Base-by-base conservation (phyloP, 176 grass and related monocot species). In the Lolium multiflorum region DNA sequence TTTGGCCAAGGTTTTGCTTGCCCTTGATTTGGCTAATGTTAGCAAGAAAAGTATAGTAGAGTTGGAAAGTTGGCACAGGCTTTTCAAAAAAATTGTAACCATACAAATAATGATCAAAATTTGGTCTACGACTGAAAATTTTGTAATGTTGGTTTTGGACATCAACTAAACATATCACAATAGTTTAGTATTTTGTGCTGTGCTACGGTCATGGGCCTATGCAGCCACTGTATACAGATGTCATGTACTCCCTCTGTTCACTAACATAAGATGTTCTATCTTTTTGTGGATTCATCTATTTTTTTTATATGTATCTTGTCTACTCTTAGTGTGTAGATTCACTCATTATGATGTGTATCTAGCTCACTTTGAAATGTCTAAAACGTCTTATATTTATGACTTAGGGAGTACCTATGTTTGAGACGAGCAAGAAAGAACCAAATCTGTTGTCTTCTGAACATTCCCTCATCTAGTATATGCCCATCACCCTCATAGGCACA, bases 1-100 rank as follows among this genome's bases (percentile, higher is more conserved):
- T 65, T 66, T 66, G 21, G 21, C 22, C 44, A 25, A 74, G n/a
- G 71, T 25, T 74, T 73, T 73, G 43, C 71, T 74, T 49, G 12
- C 22, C 13, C 22, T 49, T 74, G 21, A 14, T 15, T 24, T 48
- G 43, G n/a, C n/a, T 11, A 73, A 73, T 48, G n/a, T 48, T 3
- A 0, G 71, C 44, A 48, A 48, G 12, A 49, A 73, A 44, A 49
- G 49, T 74, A 22, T 11, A 48, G 6, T 15, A 73, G 11, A 48
- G 70, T 48, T 50, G 71, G 71, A 5, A 14, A 71, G 10, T 71
- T n/a, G 69, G 20, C 69, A 46, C 44, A 46, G 5, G 21, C 71
- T 16, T 16, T 25, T 12, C 71, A 14, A 25, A 74, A 49, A 5
- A 14, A 16, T 48, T 12, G 11, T 15, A 74, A 74, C 71, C 69